Conservation (phyloP, 768 basidiomycete genomes). For the Termitomyces sp. region DNA sequence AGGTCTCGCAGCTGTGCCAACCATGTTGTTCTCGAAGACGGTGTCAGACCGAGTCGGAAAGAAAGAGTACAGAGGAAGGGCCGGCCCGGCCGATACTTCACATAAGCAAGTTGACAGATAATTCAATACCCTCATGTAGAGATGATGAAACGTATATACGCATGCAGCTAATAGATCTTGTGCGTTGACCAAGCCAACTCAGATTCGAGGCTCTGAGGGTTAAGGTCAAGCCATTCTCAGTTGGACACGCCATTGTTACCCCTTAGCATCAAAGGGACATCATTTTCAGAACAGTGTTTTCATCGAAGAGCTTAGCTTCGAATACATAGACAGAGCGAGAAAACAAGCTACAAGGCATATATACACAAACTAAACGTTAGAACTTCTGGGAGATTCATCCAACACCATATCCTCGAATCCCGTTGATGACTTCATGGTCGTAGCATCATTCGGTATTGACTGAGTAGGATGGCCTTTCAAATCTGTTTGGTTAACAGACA, state of each 20-base stretch:
- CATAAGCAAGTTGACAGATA: no score
- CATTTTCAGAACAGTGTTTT: neutral
- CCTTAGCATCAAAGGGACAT: no score
- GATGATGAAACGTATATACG: no score
- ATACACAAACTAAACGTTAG: conserved; percentile 6
- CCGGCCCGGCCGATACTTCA: no score
- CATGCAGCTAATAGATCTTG: no score
- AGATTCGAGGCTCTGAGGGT: no score
- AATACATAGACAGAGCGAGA: neutral
- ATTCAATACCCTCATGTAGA: no score
- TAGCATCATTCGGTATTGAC: neutral
- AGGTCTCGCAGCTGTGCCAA: conserved; percentile 19
- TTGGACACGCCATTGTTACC: no score
- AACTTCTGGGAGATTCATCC: conserved; percentile 13
- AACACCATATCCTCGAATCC: conserved; percentile 17
- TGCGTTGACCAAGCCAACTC: no score
- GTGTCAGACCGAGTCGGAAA: no score
- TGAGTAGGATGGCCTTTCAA: neutral
- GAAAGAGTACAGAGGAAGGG: no score
- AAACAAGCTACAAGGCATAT: neutral
- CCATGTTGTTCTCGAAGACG: conserved; percentile 17
- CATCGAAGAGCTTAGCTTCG: neutral
- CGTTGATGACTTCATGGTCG: conserved; percentile 1
- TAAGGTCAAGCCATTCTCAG: no score
- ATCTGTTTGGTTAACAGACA: conserved; percentile 14